These are phyloP conservation scores for Kwoniella dejecticola DNA, from an alignment of 768 basidiomycete species.

Conservation along the genomic window DNA sequence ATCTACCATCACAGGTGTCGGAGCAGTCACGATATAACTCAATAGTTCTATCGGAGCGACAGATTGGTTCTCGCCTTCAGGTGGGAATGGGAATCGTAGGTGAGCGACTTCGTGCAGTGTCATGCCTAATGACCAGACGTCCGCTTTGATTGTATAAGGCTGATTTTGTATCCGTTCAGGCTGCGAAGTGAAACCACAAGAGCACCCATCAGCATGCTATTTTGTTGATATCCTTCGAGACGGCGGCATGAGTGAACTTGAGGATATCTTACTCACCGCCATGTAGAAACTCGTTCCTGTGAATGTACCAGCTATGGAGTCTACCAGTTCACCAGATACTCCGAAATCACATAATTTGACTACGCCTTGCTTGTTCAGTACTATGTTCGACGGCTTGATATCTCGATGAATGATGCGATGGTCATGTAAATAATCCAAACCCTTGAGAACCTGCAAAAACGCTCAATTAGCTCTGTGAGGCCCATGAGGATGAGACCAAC, in stretches of 20 bases:
- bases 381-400: conserved; percentile 57
- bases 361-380: conserved; percentile 50
- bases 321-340: conserved; percentile 56
- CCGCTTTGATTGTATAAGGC: conserved; percentile 55
- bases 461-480: neutral
- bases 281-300: conserved; percentile 57
- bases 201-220: neutral
- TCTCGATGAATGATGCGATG: conserved; percentile 56
- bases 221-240: neutral
- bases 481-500: neutral
- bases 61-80: conserved; percentile 65
- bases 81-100: conserved; percentile 57
- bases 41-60: conserved; percentile 86
- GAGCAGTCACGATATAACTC: conserved; percentile 72
- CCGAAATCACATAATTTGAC: conserved; percentile 58
- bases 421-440: conserved; percentile 56
- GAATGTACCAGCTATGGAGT: conserved; percentile 56
- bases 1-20: conserved; percentile 51
- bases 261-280: conserved; percentile 53
- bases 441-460: conserved; percentile 42
- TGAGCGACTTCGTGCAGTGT: conserved; percentile 56
- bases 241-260: no score
- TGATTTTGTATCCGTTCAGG: conserved; percentile 56
- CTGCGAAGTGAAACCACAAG: conserved; percentile 24
- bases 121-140: conserved; percentile 57